Evolutionary conservation across 331 rosid genomes (phyloP), one percentile per base, ranked within the genome.

Genomic region (Rosa hybrid): DNA sequence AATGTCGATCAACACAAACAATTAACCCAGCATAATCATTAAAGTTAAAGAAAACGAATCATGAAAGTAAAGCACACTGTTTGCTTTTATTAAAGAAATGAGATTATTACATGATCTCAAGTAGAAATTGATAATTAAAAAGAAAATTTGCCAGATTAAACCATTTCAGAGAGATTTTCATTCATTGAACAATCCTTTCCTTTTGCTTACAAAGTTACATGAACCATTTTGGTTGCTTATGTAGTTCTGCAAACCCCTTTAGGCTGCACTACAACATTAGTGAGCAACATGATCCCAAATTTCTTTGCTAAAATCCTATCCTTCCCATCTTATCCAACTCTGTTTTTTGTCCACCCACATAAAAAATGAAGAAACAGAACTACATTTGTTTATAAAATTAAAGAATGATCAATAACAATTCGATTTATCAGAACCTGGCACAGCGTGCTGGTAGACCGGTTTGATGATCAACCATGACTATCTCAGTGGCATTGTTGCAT

Each of bases 381-480:
- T 27, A 45, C n/a, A 4, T 21, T 14, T 65, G 62, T 67, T 78
- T 65, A 7, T 51, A 23, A 7, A 57, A 73, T 45, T 72, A 74
- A 81, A 77, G 80, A 84, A 81, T 78, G 49, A 84, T 60, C 16
- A 82, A 85, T 46, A 53, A 51, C 73, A 56, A 64, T 53, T 54
- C 6, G 23, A 60, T 2, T 78, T 23, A 76, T 94, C 86, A 94
- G 93, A 93, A 93, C 81, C 84, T 90, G 68, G 86, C 87, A 87
- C 99, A 96, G 20, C 78, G 68, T 2, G 80, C 71, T 46, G 99
- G 99, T 44, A 93, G 84, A 77, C 99, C 98, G 0, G 99, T 96
- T 27, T 60, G 17, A 42, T 90, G 93, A 84, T 96, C 91, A 76
- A 89, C 98, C 45, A 53, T 80, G 11, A 96, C 99, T 7, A 91